Evolutionary conservation across 2,329 filamentous ascomycete species (phyloP).

Genomic region (Claviceps digitariae): DNA sequence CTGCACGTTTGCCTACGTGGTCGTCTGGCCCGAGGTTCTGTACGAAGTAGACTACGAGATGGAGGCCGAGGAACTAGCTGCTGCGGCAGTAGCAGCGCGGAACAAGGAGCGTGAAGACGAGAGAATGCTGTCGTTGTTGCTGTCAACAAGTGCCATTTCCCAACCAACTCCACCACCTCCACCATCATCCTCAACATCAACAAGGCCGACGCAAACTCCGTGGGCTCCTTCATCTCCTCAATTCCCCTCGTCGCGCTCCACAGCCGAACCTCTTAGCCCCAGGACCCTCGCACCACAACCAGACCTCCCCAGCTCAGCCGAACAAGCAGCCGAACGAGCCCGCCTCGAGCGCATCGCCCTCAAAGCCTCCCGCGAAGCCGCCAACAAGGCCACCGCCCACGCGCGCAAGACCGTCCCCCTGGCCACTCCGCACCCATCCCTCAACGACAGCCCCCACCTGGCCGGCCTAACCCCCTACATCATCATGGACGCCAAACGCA

Average conservation of each 20-base stretch:
- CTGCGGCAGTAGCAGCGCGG: constrained; percentile 12
- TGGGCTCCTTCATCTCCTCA: background rate
- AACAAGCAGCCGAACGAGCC: constrained; percentile 47
- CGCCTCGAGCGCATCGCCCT: constrained; percentile 44
- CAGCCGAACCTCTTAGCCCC: background rate
- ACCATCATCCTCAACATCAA: background rate
- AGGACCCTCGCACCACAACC: background rate
- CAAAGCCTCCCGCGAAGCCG: constrained; percentile 39
- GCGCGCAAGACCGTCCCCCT: constrained; percentile 35
- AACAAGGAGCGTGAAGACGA: background rate
- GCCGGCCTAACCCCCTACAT: constrained; percentile 47
- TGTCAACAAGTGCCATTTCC: background rate
- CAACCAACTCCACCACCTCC: background rate
- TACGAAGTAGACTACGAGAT: constrained; percentile 64
- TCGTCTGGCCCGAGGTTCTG: constrained; percentile 71
- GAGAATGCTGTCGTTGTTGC: background rate
- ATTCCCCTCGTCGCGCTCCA: background rate
- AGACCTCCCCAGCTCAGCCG: constrained; percentile 13
- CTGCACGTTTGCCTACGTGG: constrained; percentile 79
- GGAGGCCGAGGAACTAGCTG: constrained; percentile 47
- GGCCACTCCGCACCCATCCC: constrained; percentile 39
- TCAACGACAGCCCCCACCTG: constrained; percentile 45
- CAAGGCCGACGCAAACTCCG: background rate
- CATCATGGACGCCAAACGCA: constrained; percentile 65
- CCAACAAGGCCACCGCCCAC: constrained; percentile 43